Evolutionary conservation across 192 early-diverging fungal species (phyloP), one percentile per base, ranked within the genome.

Genomic region (Powellomyces hirtus): DNA sequence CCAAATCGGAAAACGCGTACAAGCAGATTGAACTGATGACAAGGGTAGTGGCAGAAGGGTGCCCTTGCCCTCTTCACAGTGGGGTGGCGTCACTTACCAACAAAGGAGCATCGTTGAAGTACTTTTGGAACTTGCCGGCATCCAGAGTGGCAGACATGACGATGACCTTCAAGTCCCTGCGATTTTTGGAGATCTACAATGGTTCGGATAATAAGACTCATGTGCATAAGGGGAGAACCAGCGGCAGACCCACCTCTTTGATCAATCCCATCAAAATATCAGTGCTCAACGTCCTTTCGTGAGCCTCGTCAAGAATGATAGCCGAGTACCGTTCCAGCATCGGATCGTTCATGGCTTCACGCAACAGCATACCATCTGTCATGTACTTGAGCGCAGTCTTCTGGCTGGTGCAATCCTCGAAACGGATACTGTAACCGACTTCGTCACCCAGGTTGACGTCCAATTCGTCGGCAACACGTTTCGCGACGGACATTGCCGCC

Each of bases 261-360:
- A 99, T 82, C 50, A 99, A 82, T 27, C 94, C 96, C 97, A 99
- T 98, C 46, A 99, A 82, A 71, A 99, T 96, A 80, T 98, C 97
- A 24, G 96, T 98, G 62, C 87, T 81, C 30, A 99, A 76, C 24
- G 96, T 98, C 56, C 97, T 87, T 81, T 99, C 97, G 82, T 99
- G 97, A 13, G 96, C 97, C 69, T 99, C 97, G 70, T 99, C 97
- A 53, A 98, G 84, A 76, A 99, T 91, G 61, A 99, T 86, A 20
- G 94, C 94, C 35, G 94, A 98, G 73, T 98, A 98, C 46, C 93
- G 75, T 26, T 80, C 77, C 40, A 99, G 74, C 52, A 87, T 55
- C 33, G 94, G 95, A 73, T 98, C 95, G 20, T 86, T 88, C 95
- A 98, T 98, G 34, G 96, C 95, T 77, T 98, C 95, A 52, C 96